Base-by-base conservation (phyloP, 2,329 filamentous ascomycete species). In the Penicillium crustosum region DNA sequence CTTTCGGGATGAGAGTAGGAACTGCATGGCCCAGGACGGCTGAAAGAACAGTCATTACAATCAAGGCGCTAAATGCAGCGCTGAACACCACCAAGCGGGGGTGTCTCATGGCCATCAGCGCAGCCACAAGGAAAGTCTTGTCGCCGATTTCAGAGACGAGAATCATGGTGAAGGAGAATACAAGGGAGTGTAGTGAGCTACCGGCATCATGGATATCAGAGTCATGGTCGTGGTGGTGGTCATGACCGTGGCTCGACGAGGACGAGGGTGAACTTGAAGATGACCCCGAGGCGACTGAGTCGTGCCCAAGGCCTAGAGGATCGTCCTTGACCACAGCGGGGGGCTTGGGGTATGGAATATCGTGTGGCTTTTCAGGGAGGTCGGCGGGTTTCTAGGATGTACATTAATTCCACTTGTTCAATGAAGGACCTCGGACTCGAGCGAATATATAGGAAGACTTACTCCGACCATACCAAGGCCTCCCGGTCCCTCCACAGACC, bases 71-170 rank as follows among this genome's bases (percentile, higher is more conserved):
- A 68, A 96, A 93, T n/a, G 94, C 94, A 8, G 94, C 92, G 2
- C 91, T 90, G 78, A 99, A 99, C 61, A 99, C 94, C 13, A 97
- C 84, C 63, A 96, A 80, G 52, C 94, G 89, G 61, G 94, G 89
- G 70, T 99, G 93, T 73, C 96, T 94, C 94, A 99, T 99, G 13
- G 94, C 94, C 94, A 99, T 99, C 19, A 99, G 85, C 8, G 93
- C 93, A 7, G 94, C 94, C 23, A 99, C 91, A 43, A 99, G 83
- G 80, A 99, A 99, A 0, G 94, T 99, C 79, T 99, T 99, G 84
- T 99, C 94, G 62, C 94, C 94, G 68, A 99, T 87, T 75, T 99
- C 94, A 47, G 93, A 97, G 68, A 97, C 89, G 61, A 97, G 81
- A 68, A 99, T 99, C 94, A 97, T 99, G 57, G 93, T 93, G 59